These are phyloP conservation scores for Clitocybe nebularis DNA, from an alignment of 1,284 basidiomycete species.

Conservation along the genomic window DNA sequence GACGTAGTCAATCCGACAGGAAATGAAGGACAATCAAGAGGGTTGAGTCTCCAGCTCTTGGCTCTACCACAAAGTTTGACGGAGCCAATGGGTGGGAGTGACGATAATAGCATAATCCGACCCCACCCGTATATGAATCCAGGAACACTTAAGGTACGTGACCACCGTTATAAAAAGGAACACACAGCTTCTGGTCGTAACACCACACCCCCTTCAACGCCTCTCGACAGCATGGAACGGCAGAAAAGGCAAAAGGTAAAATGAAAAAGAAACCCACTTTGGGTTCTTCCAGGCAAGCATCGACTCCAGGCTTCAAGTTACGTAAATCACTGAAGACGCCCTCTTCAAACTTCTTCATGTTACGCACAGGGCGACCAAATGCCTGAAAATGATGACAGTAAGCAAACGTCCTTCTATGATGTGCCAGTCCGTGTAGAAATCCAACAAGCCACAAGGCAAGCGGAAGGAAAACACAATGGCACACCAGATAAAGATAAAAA, in stretches of 20 bases:
- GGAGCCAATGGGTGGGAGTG: no score
- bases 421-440: no score
- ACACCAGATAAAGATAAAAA: slow-evolving; percentile 7
- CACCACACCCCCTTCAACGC: neutral
- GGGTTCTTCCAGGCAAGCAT: slow-evolving; percentile 88
- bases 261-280: slow-evolving; percentile 55
- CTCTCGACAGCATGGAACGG: neutral
- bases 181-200: no score
- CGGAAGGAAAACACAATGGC: neutral
- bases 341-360: slow-evolving; percentile 92
- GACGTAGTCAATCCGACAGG: no score
- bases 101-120: no score
- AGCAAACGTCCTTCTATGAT: no score
- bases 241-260: slow-evolving; percentile 11
- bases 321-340: slow-evolving; percentile 89
- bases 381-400: slow-evolving; percentile 35
- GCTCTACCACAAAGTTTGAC: no score
- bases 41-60: no score
- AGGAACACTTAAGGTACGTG: no score
- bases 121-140: no score
- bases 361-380: slow-evolving; percentile 76
- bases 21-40: no score
- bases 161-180: no score
- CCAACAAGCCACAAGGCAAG: neutral
- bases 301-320: slow-evolving; percentile 87